Base-by-base conservation (phyloP, 2,329 filamentous ascomycete species). In the Westerdykella sp. region DNA sequence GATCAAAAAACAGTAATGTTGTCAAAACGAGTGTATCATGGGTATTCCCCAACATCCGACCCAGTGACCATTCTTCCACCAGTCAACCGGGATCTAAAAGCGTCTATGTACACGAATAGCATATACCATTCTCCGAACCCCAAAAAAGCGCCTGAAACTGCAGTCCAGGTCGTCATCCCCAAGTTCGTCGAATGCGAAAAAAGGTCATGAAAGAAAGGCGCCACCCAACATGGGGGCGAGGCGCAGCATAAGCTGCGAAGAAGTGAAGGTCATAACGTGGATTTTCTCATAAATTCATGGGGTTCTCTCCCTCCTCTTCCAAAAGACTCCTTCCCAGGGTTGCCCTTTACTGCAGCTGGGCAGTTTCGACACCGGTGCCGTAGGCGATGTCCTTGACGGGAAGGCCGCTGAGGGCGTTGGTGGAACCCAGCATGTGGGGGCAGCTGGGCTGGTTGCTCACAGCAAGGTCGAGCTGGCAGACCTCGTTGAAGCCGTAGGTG, bases 391-490 rank as follows among this genome's bases (percentile, higher is more conserved):
- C 51, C 21, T 44, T 41, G 30, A 61, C 56, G 9, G 42, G 35
- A 5, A 47, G 35, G 22, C 44, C 47, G 10, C 31, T 36, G 18
- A 61, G 46, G 4, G 45, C 22, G 44, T 50, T 55, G 46, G 55
- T 49, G 21, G 49, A 41, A 34, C 57, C 57, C 13, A 58, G 49
- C 36, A 48, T 44, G 45, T 54, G 53, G 4, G 55, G 45, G 48
- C 57, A 61, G 14, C 44, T 41, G 36, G 55, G 54, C 43, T 57
- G 54, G 49, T 59, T 61, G 55, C 54, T 55, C 28, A 54, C 49
- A 38, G 42, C 41, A n/a, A 58, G 46, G 39, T 59, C 51, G 14
- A 59, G 44, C 10, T 40, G 45, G 53, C 59, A 62, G n/a, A 45
- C 45, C 46, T 60, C 57, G 37, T 61, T 53, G 41, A 52, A 53